Evolutionary conservation across 371 early-diverging fungal genomes (phyloP).

Genomic region (Rhizopus microsporus): DNA sequence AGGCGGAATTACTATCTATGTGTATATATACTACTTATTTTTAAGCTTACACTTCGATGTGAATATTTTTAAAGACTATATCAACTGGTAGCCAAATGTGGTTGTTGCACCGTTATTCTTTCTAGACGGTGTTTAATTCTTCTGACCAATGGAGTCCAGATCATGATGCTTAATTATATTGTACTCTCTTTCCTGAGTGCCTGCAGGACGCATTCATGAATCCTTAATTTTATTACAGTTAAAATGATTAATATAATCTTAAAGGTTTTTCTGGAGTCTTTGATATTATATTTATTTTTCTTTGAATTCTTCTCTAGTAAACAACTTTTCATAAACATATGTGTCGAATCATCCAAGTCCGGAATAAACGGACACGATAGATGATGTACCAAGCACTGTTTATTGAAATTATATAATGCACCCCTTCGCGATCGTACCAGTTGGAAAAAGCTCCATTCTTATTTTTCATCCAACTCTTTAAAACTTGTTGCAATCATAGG

Average conservation of each 20-base stretch:
- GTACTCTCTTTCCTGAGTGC: conserved; percentile 5
- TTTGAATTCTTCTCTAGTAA: too few species aligned
- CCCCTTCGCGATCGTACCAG: too few species aligned
- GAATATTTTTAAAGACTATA: conserved; percentile 2
- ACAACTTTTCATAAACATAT: too few species aligned
- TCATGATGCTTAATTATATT: conserved; percentile 4
- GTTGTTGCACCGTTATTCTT: conserved; percentile 7
- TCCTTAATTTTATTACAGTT: conserved; percentile 9
- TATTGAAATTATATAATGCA: too few species aligned
- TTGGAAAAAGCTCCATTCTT: too few species aligned
- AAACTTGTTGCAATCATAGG: too few species aligned
- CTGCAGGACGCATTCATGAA: conserved; percentile 4
- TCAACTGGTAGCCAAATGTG: conserved; percentile 4
- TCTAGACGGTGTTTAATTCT: conserved; percentile 4
- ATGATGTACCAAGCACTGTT: too few species aligned
- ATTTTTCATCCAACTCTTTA: too few species aligned
- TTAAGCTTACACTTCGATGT: background rate
- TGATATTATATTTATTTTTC: too few species aligned
- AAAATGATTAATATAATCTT: conserved; percentile 10
- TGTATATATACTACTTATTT: background rate
- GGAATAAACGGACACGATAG: too few species aligned
- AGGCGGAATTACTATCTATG: background rate
- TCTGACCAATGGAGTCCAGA: conserved; percentile 5
- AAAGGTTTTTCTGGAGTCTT: conserved; percentile 6
- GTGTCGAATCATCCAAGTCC: too few species aligned